A percentile compares a stretch with the other conserved stretches of the same genome.
Conservation (phyloP, 176 grass and related monocot genomes). For the Triticum dicoccoides region DNA sequence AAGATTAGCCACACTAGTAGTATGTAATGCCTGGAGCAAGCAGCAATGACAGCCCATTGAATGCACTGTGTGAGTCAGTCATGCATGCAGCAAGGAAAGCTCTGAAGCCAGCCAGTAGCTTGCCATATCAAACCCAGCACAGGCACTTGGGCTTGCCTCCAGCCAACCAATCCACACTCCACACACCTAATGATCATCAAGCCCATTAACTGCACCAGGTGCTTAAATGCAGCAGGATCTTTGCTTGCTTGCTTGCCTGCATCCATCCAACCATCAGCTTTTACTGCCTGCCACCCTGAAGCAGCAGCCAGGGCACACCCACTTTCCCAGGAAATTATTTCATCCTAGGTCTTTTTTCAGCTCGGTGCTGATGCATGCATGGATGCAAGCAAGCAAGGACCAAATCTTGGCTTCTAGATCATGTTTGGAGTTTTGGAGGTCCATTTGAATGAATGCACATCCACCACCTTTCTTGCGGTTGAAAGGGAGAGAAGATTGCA, state of each 20-base stretch:
- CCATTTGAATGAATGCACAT: slow-evolving; percentile 27
- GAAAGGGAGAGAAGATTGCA: not conserved
- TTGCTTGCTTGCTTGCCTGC: slow-evolving; percentile 23
- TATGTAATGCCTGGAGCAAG: not conserved
- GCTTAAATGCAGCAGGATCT: slow-evolving; percentile 33
- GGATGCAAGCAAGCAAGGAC: slow-evolving; percentile 1
- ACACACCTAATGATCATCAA: slow-evolving; percentile 28
- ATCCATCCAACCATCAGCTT: slow-evolving; percentile 34
- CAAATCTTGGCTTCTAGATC: slow-evolving; percentile 29
- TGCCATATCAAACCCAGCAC: slow-evolving; percentile 29
- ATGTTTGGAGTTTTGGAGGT: not conserved
- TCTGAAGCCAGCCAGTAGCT: slow-evolving; percentile 15
- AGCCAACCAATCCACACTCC: not conserved
- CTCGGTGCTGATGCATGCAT: slow-evolving; percentile 12
- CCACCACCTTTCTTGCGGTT: not conserved
- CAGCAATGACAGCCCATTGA: not conserved
- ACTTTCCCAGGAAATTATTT: slow-evolving; percentile 42
- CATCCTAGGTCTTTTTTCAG: slow-evolving; percentile 15
- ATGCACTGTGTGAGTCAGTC: not conserved
- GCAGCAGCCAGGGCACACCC: slow-evolving; percentile 4
- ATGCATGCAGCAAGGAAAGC: slow-evolving; percentile 19
- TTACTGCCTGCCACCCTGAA: slow-evolving; percentile 43
- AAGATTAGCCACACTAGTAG: not conserved
- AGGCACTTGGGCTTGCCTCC: slow-evolving; percentile 13
- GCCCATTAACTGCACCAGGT: slow-evolving; percentile 41